These are phyloP conservation scores for Aaosphaeria pasadenensis DNA, from an alignment of 2,329 filamentous ascomycete species.

Conservation along the genomic window DNA sequence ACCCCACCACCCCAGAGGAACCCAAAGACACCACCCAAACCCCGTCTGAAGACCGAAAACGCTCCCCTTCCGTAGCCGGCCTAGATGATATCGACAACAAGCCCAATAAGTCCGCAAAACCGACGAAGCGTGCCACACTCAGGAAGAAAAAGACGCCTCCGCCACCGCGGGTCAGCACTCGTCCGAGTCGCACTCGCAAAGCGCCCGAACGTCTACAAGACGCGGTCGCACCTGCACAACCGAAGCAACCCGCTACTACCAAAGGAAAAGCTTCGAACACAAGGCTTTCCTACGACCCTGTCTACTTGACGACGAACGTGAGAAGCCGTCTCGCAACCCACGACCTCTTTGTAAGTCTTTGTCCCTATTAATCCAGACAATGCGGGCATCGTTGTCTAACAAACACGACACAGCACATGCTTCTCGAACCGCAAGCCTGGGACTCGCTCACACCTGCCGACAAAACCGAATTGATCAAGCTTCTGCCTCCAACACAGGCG, in stretches of 20 bases:
- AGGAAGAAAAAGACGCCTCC: not conserved
- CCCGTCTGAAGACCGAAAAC: not conserved
- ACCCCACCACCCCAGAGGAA: no score
- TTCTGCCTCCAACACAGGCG: constrained; percentile 16
- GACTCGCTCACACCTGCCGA: constrained; percentile 20
- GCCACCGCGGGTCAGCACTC: constrained; percentile 6
- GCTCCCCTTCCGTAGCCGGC: not conserved
- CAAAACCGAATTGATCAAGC: constrained; percentile 16
- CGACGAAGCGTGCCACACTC: not conserved
- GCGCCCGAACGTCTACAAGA: constrained; percentile 20
- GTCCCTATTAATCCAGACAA: not conserved
- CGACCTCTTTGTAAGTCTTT: constrained; percentile 25
- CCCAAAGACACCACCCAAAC: no score
- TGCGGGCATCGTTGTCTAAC: constrained; percentile 1
- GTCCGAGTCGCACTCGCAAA: constrained; percentile 1
- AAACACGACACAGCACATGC: constrained; percentile 18
- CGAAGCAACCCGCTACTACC: constrained; percentile 2
- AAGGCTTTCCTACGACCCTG: constrained; percentile 22
- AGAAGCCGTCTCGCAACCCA: constrained; percentile 26
- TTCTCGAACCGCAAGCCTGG: constrained; percentile 29
- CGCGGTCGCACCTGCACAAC: constrained; percentile 5
- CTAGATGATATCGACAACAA: not conserved
- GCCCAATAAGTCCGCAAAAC: not conserved
- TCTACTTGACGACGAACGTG: constrained; percentile 30
- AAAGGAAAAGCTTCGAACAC: no score